Percentiles rank a stretch among this genome's conserved stretches.
These are phyloP conservation scores for Blastocystis sp. DNA, from an alignment of 352 stramenopile species.

Conservation along the genomic window DNA sequence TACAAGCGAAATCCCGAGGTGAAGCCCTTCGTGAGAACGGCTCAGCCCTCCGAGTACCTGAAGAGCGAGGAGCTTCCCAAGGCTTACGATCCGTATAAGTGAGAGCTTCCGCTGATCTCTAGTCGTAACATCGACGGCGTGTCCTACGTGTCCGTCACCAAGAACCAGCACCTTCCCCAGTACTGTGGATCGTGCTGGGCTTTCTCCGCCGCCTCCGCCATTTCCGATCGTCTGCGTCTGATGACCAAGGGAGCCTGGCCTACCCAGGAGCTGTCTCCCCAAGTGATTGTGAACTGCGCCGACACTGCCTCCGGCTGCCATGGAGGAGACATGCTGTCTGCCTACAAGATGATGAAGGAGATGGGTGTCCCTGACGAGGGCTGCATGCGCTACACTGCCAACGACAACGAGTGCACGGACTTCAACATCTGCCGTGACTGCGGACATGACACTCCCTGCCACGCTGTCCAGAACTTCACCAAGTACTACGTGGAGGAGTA, in stretches of 20 bases:
- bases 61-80: conserved; percentile 73
- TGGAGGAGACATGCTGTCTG: conserved; percentile 77
- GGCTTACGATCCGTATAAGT: conserved; percentile 74
- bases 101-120: too few relatives aligned
- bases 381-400: conserved; percentile 81
- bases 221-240: conserved; percentile 62
- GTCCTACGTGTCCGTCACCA: conserved; percentile 85
- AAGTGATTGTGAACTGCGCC: conserved; percentile 75
- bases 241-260: conserved; percentile 58
- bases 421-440: conserved; percentile 85
- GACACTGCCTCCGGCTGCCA: conserved; percentile 74
- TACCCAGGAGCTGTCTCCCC: conserved; percentile 71
- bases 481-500: conserved; percentile 87
- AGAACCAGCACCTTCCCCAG: conserved; percentile 93
- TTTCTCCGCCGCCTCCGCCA: conserved; percentile 64
- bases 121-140: conserved; percentile 77
- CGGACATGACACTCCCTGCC: conserved; percentile 65
- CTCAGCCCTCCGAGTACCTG: conserved; percentile 70
- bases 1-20: background rate
- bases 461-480: conserved; percentile 77
- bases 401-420: conserved; percentile 70
- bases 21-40: conserved; percentile 56
- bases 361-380: conserved; percentile 82
- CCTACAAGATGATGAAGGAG: conserved; percentile 80
- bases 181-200: conserved; percentile 78